A percentile compares a stretch with the other conserved stretches of the same genome.
These are phyloP conservation scores for Tillandsia leiboldiana DNA, from an alignment of 176 grass and related monocot species.

Conservation along the genomic window DNA sequence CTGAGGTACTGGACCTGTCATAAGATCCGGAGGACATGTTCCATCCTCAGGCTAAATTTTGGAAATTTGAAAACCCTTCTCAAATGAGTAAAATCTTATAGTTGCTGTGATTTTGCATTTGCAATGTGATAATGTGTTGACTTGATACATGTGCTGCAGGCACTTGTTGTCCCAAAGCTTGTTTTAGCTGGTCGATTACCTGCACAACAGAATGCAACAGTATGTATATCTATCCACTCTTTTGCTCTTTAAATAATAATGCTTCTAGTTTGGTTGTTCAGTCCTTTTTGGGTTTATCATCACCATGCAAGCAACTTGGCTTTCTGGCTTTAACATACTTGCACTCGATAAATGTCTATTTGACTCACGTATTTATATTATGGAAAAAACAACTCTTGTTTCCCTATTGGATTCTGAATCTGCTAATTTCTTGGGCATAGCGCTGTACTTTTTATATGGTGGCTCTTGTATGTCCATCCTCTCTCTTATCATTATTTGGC, in stretches of 20 bases:
- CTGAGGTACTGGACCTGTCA: slow-evolving; percentile 43
- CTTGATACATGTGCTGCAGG: slow-evolving; percentile 29
- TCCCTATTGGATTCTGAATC: background rate
- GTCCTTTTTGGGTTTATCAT: no score
- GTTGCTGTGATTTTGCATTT: background rate
- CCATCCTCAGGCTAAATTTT: background rate
- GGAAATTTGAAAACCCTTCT: background rate
- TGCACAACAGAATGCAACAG: slow-evolving; percentile 92
- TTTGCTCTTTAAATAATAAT: slow-evolving; percentile 2
- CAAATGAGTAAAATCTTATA: background rate
- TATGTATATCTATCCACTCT: slow-evolving; percentile 19
- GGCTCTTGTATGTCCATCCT: no score
- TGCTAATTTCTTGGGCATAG: background rate
- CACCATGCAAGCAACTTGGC: background rate
- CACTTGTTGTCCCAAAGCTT: slow-evolving; percentile 82
- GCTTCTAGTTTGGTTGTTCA: no score
- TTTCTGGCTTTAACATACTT: background rate
- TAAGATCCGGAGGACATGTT: background rate
- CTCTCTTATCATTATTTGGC: no score
- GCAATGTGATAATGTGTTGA: background rate
- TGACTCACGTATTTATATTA: background rate
- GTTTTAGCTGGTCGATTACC: slow-evolving; percentile 87
- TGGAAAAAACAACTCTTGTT: background rate
- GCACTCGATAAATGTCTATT: background rate
- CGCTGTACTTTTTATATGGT: no score